Conservation (phyloP, 257 asterid species). For the Cruciata laevipes region DNA sequence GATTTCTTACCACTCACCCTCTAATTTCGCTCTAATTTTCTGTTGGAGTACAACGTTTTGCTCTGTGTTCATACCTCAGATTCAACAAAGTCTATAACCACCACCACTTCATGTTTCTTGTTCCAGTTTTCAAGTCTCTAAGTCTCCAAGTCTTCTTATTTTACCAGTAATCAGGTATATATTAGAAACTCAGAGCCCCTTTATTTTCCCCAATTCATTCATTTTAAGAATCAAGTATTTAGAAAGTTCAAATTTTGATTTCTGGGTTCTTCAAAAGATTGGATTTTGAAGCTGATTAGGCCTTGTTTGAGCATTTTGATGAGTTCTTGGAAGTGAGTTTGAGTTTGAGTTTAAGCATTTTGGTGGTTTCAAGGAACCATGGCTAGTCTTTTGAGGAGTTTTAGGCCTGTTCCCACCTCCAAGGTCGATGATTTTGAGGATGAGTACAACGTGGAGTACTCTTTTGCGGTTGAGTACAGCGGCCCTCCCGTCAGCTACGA, state of each 20-base stretch:
- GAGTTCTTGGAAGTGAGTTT: slow-evolving; percentile 16
- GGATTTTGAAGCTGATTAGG: not conserved
- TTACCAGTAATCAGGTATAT: not conserved
- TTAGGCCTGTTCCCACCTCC: slow-evolving; percentile 24
- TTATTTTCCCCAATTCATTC: not conserved
- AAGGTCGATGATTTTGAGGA: slow-evolving; percentile 17
- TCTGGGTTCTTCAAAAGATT: slow-evolving; percentile 11
- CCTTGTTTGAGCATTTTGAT: slow-evolving; percentile 13
- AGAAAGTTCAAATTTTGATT: slow-evolving; percentile 5
- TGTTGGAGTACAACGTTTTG: not conserved
- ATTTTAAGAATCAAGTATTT: not conserved
- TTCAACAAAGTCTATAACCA: not conserved
- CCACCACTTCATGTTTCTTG: not conserved
- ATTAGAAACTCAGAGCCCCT: not conserved
- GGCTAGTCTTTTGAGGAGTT: slow-evolving; percentile 27
- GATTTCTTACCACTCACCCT: not conserved
- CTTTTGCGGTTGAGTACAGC: slow-evolving; percentile 73
- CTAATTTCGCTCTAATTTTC: not conserved
- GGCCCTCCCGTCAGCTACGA: slow-evolving; percentile 76
- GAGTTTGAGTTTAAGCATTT: not conserved
- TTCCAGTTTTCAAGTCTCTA: slow-evolving; percentile 1
- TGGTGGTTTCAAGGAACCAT: slow-evolving; percentile 19
- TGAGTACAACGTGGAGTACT: slow-evolving; percentile 48
- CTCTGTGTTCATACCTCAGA: not conserved
- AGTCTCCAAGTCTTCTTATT: slow-evolving; percentile 12